Evolutionary conservation across 345 rosid species (phyloP), one percentile per base, ranked within the genome.

Genomic region (Tarenaya hassleriana): DNA sequence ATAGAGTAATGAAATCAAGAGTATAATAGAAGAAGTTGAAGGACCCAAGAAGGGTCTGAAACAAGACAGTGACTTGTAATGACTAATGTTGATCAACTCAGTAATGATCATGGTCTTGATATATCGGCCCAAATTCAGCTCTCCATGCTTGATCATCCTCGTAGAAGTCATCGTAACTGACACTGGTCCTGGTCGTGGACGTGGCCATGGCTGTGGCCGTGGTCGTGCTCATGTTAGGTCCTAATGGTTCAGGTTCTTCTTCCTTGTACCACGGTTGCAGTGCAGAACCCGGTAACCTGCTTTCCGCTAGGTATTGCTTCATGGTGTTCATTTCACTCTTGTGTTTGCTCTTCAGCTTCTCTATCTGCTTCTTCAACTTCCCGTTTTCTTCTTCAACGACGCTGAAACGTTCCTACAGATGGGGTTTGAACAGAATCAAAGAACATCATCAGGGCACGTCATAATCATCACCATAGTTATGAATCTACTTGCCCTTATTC

Each of bases 291-390:
- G 96, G 95, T 52, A 91, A 60, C 54, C 65, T 88, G 82, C 92
- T 87, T 63, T 84, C 95, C 37, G 90, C 96, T 5, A 91, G 73
- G 62, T 87, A 87, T 56, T 84, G 98, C 59, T 87, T 91, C 98
- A 91, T 87, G 44, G 96, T 87, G 66, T 74, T 64, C 79, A 84
- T 79, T 73, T 90, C 95, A 81, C 82, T 80, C 77, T 87, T 87
- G 82, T 91, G 95, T 62, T 87, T 91, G 34, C 81, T 80, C 67
- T 82, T 82, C 5, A 76, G 32, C 75, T 82, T 91, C 73, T 91
- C 98, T 45, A 77, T 43, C 66, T 91, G 87, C 59, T 76, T 87
- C 92, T 72, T 84, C n/a, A 91, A 54, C 76, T 76, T 84, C 37
- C 77, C 95, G 59, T 84, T 91, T 52, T 87, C 95, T 63, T 79